These are phyloP conservation scores for Cydonia oblonga DNA, from an alignment of 331 rosid species.

Conservation along the genomic window DNA sequence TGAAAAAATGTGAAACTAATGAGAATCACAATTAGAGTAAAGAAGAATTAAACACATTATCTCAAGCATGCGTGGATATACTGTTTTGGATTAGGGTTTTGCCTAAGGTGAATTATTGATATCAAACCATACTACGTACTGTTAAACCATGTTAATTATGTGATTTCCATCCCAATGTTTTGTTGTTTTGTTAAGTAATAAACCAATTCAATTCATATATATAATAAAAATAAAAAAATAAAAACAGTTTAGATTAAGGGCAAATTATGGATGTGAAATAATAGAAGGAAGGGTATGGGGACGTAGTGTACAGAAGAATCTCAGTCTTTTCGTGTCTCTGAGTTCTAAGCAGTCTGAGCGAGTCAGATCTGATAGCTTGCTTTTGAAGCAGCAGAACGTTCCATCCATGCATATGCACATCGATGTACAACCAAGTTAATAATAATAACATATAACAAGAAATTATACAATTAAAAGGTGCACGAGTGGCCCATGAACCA, in stretches of 20 bases:
- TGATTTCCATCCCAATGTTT: not conserved
- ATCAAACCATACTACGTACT: not conserved
- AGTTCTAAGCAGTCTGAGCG: conserved; percentile 5
- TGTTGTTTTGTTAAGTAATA: not conserved
- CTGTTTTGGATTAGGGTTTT: not conserved
- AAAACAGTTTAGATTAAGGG: not conserved
- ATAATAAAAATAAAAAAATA: no score
- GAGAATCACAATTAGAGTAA: not conserved
- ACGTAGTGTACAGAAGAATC: conserved; percentile 27
- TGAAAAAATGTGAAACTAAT: not conserved
- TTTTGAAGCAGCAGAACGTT: conserved; percentile 33
- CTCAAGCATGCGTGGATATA: not conserved
- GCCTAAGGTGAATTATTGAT: not conserved
- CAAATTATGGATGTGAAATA: not conserved
- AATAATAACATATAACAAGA: not conserved
- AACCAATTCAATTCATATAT: not conserved
- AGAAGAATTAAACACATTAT: not conserved
- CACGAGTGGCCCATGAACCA: conserved; percentile 35
- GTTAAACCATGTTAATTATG: not conserved
- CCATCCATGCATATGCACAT: conserved; percentile 37
- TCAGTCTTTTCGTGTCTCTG: conserved; percentile 10
- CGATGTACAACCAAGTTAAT: not conserved
- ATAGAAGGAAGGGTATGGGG: not conserved
- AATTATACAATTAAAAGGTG: not conserved
- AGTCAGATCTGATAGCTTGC: conserved; percentile 12